Evolutionary conservation across 2,329 filamentous ascomycete genomes (phyloP).

Genomic region (Helotiales sp.): DNA sequence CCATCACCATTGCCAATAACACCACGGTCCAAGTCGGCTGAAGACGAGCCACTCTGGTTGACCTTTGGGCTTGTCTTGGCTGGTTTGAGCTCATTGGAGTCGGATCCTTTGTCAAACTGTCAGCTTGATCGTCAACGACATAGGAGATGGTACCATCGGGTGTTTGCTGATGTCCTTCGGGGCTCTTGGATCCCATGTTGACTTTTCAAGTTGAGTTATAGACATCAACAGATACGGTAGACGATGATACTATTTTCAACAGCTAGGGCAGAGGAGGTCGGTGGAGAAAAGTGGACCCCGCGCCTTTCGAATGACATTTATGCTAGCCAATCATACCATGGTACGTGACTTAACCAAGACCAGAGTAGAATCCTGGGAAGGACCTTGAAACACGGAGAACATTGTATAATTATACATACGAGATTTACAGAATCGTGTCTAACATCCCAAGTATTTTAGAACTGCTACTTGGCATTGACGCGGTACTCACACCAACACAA

Average conservation of each 20-base stretch:
- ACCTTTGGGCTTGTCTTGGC: slow-evolving; percentile 11
- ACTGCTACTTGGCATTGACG: too few species aligned
- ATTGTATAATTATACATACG: too few species aligned
- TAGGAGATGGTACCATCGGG: slow-evolving; percentile 20
- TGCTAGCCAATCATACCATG: too few species aligned
- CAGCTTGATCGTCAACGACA: not conserved
- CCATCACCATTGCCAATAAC: slow-evolving; percentile 22
- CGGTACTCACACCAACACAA: too few species aligned
- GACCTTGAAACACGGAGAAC: too few species aligned
- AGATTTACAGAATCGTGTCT: too few species aligned
- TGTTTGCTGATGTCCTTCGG: slow-evolving; percentile 25
- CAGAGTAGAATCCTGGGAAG: too few species aligned
- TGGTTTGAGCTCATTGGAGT: slow-evolving; percentile 23
- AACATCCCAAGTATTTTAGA: too few species aligned
- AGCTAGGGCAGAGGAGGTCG: not conserved
- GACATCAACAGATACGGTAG: slow-evolving; percentile 2
- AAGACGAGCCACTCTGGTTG: slow-evolving; percentile 16
- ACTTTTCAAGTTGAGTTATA: not conserved
- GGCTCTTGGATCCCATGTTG: slow-evolving; percentile 28
- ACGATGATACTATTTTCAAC: not conserved
- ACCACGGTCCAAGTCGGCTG: slow-evolving; percentile 27
- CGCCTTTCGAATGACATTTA: not conserved
- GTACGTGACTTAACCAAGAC: too few species aligned
- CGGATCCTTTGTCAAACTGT: slow-evolving; percentile 13
- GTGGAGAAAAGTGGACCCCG: not conserved